These are phyloP conservation scores for Boletus sensibilis DNA, from an alignment of 768 basidiomycete genomes.

Conservation along the genomic window DNA sequence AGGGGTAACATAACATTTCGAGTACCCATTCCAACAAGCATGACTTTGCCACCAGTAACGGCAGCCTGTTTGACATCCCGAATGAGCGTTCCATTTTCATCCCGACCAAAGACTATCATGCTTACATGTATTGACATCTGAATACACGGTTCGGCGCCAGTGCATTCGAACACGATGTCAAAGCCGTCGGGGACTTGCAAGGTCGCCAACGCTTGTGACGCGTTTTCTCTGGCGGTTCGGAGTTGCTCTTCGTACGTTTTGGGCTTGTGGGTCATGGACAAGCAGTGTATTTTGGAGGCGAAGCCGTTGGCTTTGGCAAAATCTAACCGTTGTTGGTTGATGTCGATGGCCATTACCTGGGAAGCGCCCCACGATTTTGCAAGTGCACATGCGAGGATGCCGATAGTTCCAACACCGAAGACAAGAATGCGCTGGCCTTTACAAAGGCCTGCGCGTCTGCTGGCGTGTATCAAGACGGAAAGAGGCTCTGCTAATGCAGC, in stretches of 20 bases:
- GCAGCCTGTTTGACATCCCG: conserved; percentile 57
- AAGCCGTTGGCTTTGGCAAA: conserved; percentile 78
- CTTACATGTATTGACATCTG: conserved; percentile 89
- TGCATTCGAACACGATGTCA: conserved; percentile 93
- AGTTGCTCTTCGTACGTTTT: conserved; percentile 58
- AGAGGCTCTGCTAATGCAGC: conserved; percentile 93
- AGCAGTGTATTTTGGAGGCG: conserved; percentile 67
- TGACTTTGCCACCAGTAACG: conserved; percentile 81
- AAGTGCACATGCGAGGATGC: conserved; percentile 83
- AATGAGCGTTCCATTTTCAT: conserved; percentile 13
- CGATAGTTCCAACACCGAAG: conserved; percentile 92
- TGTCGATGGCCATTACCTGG: conserved; percentile 77
- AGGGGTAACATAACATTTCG: conserved; percentile 81
- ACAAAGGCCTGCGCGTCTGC: conserved; percentile 42
- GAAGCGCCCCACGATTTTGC: conserved; percentile 70
- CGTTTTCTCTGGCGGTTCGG: conserved; percentile 57
- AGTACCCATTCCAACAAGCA: conserved; percentile 96
- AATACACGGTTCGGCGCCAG: conserved; percentile 88
- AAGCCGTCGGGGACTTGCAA: conserved; percentile 75
- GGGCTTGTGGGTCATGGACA: conserved; percentile 50
- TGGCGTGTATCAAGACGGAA: conserved; percentile 77
- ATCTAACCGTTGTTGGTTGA: conserved; percentile 76
- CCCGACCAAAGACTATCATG: conserved; percentile 21
- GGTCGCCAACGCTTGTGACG: conserved; percentile 47
- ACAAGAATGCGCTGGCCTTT: conserved; percentile 76